Base-by-base conservation (phyloP, 208 protist species). In the Naegleria fowleri region DNA sequence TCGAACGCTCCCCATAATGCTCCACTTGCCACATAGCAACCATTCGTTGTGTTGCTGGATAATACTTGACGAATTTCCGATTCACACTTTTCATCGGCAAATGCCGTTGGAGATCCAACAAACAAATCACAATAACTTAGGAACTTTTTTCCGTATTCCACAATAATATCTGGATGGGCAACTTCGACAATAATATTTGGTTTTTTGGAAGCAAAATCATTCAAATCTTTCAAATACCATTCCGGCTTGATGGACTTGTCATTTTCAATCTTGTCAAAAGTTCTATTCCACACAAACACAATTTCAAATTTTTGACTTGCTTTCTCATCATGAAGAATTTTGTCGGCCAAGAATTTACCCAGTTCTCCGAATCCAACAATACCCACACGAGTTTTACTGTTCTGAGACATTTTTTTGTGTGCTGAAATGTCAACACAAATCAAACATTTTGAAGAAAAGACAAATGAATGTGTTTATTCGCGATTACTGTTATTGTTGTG, bases 171-270 rank as follows among this genome's bases (percentile, higher is more conserved):
- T n/a, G 92, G 92, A 87, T 93, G 92, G 22, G 75, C 25, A 88
- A 93, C 92, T 87, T 93, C 92, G n/a, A 93, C 91, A 90, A 93
- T 91, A 19, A 93, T 13, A 88, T 93, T 90, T 22, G 75, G 58
- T 25, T 76, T n/a, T 25, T 25, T 33, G 0, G n/a, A 0, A 76
- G 76, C 75, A 25, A 92, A 92, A 38, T 38, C 39, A 0, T 88
- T 15, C 39, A 93, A 90, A 90, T 93, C 38, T 11, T 90, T 19
- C n/a, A 92, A 79, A n/a, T 91, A 58, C 22, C 79, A 59, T 43
- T 93, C 90, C 0, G 67, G 33, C 5, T 90, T 51, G 19, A 92
- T 58, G 25, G n/a, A 22, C 39, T 38, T 48, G 88, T 90, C 86
- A 38, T 93, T 86, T 52, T 4, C 0, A 11, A 93, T 75, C 48